These are phyloP conservation scores for Populus alba DNA, from an alignment of 345 rosid genomes.

Conservation along the genomic window DNA sequence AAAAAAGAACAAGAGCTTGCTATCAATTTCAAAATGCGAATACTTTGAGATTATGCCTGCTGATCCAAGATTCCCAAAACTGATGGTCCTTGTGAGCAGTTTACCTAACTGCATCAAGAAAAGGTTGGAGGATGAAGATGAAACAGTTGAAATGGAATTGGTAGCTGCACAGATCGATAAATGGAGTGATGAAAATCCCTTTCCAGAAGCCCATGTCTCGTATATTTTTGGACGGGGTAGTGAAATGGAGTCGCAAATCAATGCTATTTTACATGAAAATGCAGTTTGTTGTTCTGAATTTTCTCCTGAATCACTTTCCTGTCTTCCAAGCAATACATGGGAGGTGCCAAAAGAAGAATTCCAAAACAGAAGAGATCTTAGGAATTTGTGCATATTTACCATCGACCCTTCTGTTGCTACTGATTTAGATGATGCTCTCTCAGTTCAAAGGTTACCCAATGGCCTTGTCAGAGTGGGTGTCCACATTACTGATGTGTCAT, in stretches of 20 bases:
- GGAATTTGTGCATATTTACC: conserved; percentile 68
- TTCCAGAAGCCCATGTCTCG: conserved; percentile 53
- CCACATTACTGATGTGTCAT: conserved; percentile 85
- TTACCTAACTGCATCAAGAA: conserved; percentile 61
- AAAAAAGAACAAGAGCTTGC: conserved; percentile 33
- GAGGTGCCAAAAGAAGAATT: conserved; percentile 64
- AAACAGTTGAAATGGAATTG: conserved; percentile 61
- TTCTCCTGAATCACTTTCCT: conserved; percentile 48
- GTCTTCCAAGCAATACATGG: conserved; percentile 76
- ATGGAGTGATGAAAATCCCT: conserved; percentile 66
- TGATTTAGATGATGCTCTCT: conserved; percentile 93
- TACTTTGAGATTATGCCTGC: conserved; percentile 56
- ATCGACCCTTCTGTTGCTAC: conserved; percentile 72
- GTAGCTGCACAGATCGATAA: conserved; percentile 63
- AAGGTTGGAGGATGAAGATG: conserved; percentile 63
- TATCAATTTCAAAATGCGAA: conserved; percentile 37
- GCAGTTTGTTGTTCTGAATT: conserved; percentile 59
- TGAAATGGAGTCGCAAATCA: conserved; percentile 62
- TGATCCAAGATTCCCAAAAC: conserved; percentile 67
- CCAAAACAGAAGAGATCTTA: conserved; percentile 57
- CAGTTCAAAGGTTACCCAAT: conserved; percentile 56
- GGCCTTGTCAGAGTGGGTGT: conserved; percentile 75
- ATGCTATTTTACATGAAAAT: conserved; percentile 69
- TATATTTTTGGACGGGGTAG: conserved; percentile 67
- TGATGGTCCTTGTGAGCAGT: conserved; percentile 50